Evolutionary conservation across 1,284 basidiomycete genomes (phyloP), one percentile per base, ranked within the genome.

Genomic region (Hypsizygus ulmarius): DNA sequence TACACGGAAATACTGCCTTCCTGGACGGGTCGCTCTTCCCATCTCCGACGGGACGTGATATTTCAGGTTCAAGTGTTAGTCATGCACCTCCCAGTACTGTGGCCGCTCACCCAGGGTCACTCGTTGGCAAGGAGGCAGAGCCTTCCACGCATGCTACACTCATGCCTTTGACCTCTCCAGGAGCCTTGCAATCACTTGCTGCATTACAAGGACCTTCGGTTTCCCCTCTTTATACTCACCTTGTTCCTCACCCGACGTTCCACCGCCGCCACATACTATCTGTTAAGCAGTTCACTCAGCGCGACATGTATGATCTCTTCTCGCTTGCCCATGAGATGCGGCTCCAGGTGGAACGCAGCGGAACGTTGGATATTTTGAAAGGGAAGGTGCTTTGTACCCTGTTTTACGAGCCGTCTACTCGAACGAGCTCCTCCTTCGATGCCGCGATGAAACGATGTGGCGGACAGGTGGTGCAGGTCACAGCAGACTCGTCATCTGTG

Each of bases 371-470:
- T 62, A 82, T 98, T 44, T 77, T 99, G 34, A 89, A 87, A 55
- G 96, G 96, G 39, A 90, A 87, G 54, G 87, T 99, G 0, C 79
- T 99, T 3, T 94, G 90, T 64, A 96, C 88, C n/a, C 68, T 97
- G 33, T 99, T 99, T 78, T 99, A 96, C 69, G 97, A 99, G 67
- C 93, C 97, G 2, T 97, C 94, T 7, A 99, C 97, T 1, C 81
- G 97, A 45, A 99, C 97, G 1, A 92, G 89, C 51, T 80, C 88
- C 11, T 98, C 96, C n/a, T 99, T 99, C 64, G 96, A 99, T 67
- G 90, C 96, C 6, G 97, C 97, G 10, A 99, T 99, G 97, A 94
- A 96, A 67, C 84, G 97, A 44, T 93, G 93, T 59, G 97, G 97
- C 42, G 97, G 97, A 33, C 85, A 96, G 62, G 96, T 99, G 35